Evolutionary conservation across 805 yeast species (phyloP).

Genomic region (Candida easanensis): DNA sequence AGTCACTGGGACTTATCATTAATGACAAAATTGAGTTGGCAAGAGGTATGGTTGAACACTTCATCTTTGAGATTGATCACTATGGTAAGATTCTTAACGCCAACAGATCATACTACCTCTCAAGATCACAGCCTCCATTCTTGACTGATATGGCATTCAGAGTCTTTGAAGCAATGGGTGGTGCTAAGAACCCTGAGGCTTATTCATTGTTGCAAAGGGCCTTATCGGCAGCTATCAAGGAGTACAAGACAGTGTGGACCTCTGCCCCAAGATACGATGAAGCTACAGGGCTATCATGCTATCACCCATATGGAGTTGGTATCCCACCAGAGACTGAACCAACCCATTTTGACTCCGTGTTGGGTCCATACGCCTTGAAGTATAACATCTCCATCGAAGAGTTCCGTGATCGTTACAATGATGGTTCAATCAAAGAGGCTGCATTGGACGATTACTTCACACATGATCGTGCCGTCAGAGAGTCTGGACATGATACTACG

Average conservation of each 20-base stretch:
- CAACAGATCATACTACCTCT: slow-evolving; percentile 84
- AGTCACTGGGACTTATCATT: slow-evolving; percentile 73
- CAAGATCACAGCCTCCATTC: slow-evolving; percentile 96
- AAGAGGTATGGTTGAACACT: slow-evolving; percentile 87
- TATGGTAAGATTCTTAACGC: slow-evolving; percentile 95
- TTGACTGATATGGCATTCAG: slow-evolving; percentile 86
- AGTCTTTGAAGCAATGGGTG: slow-evolving; percentile 59
- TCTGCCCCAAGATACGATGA: slow-evolving; percentile 69
- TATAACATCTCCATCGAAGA: slow-evolving; percentile 54
- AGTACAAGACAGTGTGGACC: slow-evolving; percentile 81
- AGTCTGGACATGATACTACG: slow-evolving; percentile 94
- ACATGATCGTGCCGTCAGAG: slow-evolving; percentile 94
- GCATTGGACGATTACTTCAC: slow-evolving; percentile 82
- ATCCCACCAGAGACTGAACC: slow-evolving; percentile 96
- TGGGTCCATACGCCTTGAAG: slow-evolving; percentile 67
- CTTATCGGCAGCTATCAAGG: slow-evolving; percentile 76
- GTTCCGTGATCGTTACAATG: slow-evolving; percentile 68
- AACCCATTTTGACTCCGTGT: slow-evolving; percentile 74
- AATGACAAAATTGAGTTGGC: slow-evolving; percentile 69
- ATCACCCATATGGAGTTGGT: slow-evolving; percentile 89
- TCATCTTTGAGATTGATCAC: slow-evolving; percentile 82
- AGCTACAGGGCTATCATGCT: slow-evolving; percentile 78
- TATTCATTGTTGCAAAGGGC: slow-evolving; percentile 64
- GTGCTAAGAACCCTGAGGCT: slow-evolving; percentile 45
- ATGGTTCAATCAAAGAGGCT: slow-evolving; percentile 65